phyloP scores from a whole-genome alignment of 306 rosid species.

The Prunus mongolica region DNA sequence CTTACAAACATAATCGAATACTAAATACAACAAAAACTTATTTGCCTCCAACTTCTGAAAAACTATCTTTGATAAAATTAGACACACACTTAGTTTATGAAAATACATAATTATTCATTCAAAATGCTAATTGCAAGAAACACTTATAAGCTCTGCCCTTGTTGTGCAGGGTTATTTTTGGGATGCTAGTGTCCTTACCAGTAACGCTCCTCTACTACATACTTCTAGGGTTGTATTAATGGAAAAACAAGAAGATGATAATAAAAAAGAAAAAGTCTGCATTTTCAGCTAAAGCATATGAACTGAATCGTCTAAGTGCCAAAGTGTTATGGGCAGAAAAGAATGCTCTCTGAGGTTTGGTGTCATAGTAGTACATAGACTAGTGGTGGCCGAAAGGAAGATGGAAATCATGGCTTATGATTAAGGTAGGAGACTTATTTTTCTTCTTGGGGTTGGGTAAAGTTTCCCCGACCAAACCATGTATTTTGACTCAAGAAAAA shows the following conservation, averaged over 20 bases:
- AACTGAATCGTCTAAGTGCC: slow-evolving; percentile 9
- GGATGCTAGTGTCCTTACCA: slow-evolving; percentile 63
- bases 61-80: no score
- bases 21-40: no score
- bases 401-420: slow-evolving; percentile 29
- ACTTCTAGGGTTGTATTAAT: slow-evolving; percentile 44
- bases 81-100: no score
- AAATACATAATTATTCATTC: no score
- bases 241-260: not conserved
- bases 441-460: slow-evolving; percentile 33
- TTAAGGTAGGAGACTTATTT: slow-evolving; percentile 31
- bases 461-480: slow-evolving; percentile 1
- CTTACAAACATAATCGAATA: no score
- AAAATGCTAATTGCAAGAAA: no score
- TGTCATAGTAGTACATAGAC: slow-evolving; percentile 16
- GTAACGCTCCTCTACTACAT: slow-evolving; percentile 60
- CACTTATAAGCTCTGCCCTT: not conserved
- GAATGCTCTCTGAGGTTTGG: not conserved
- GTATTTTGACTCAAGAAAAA: slow-evolving; percentile 2
- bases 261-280: not conserved
- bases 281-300: slow-evolving; percentile 8
- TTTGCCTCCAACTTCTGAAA: no score
- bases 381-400: slow-evolving; percentile 56
- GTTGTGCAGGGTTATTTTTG: slow-evolving; percentile 67
- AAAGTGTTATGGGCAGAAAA: not conserved